Conservation (phyloP, 2,329 filamentous ascomycete genomes). For the Stemphylium beticola region DNA sequence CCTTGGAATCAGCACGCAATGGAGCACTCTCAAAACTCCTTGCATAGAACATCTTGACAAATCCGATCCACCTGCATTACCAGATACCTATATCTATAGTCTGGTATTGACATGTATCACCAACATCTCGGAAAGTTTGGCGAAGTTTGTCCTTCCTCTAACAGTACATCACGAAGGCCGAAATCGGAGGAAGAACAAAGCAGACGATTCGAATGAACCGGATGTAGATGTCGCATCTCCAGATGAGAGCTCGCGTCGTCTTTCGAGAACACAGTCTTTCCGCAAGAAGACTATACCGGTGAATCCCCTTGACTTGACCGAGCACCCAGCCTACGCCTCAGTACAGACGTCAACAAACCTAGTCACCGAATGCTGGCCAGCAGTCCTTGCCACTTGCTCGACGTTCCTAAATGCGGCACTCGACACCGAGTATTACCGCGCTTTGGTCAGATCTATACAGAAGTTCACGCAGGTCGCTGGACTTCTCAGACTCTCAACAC, state of each 20-base stretch:
- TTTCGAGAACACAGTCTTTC: slow-evolving; percentile 70
- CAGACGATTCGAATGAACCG: slow-evolving; percentile 31
- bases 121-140: slow-evolving; percentile 87
- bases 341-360: slow-evolving; percentile 80
- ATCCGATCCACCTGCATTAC: slow-evolving; percentile 77
- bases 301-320: slow-evolving; percentile 79
- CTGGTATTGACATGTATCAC: slow-evolving; percentile 88
- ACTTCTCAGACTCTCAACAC: slow-evolving; percentile 80
- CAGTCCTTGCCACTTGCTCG: slow-evolving; percentile 90
- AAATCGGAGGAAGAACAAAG: slow-evolving; percentile 51
- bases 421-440: slow-evolving; percentile 92
- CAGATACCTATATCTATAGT: slow-evolving; percentile 93
- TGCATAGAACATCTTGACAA: slow-evolving; percentile 97
- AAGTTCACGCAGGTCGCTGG: slow-evolving; percentile 95
- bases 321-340: slow-evolving; percentile 73
- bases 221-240: slow-evolving; percentile 36
- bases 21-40: slow-evolving; percentile 85
- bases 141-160: slow-evolving; percentile 89
- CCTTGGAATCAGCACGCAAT: slow-evolving; percentile 84
- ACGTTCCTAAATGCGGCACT: slow-evolving; percentile 92
- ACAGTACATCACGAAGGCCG: slow-evolving; percentile 78
- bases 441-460: slow-evolving; percentile 89
- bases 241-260: slow-evolving; percentile 21
- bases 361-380: slow-evolving; percentile 93
- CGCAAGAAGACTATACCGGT: slow-evolving; percentile 78